Evolutionary conservation across 2,329 filamentous ascomycete genomes (phyloP).

Genomic region (Gnomoniopsis sp.): DNA sequence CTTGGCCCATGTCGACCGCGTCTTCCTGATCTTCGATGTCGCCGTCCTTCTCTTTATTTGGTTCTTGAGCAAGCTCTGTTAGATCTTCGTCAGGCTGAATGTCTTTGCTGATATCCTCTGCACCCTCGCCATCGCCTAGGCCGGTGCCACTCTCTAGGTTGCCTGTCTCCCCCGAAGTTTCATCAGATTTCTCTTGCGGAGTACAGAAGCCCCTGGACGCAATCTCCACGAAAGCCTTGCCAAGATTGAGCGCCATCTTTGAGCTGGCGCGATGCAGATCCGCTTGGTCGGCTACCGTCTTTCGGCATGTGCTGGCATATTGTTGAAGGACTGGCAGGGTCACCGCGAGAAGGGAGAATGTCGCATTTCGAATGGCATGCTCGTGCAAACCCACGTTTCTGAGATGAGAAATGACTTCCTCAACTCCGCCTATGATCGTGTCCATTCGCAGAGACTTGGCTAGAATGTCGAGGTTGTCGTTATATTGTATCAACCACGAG

Average conservation of each 20-base stretch:
- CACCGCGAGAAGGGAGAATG: slow-evolving; percentile 56
- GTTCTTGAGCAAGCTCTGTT: slow-evolving; percentile 83
- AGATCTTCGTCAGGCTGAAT: slow-evolving; percentile 91
- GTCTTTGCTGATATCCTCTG: slow-evolving; percentile 97
- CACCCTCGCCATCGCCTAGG: slow-evolving; percentile 90
- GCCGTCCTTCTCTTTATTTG: slow-evolving; percentile 60
- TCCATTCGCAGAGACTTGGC: slow-evolving; percentile 57
- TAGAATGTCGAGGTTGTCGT: slow-evolving; percentile 48
- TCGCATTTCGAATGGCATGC: slow-evolving; percentile 37
- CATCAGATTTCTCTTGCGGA: slow-evolving; percentile 75
- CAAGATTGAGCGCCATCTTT: slow-evolving; percentile 71
- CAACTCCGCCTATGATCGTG: slow-evolving; percentile 46
- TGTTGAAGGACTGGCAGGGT: slow-evolving; percentile 71
- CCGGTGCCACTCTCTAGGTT: slow-evolving; percentile 90
- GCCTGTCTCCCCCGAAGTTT: slow-evolving; percentile 66
- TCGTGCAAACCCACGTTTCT: slow-evolving; percentile 36
- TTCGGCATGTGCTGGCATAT: slow-evolving; percentile 61
- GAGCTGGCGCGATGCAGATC: slow-evolving; percentile 67
- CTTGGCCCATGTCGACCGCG: slow-evolving; percentile 87
- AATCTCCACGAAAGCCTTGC: slow-evolving; percentile 74
- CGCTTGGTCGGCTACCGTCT: slow-evolving; percentile 55
- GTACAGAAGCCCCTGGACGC: slow-evolving; percentile 87
- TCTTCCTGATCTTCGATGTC: slow-evolving; percentile 79
- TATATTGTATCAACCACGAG: slow-evolving; percentile 59
- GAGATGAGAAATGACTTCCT: slow-evolving; percentile 35